Conservation (phyloP, 805 yeast genomes). For the Limtongozyma cylindracea region DNA sequence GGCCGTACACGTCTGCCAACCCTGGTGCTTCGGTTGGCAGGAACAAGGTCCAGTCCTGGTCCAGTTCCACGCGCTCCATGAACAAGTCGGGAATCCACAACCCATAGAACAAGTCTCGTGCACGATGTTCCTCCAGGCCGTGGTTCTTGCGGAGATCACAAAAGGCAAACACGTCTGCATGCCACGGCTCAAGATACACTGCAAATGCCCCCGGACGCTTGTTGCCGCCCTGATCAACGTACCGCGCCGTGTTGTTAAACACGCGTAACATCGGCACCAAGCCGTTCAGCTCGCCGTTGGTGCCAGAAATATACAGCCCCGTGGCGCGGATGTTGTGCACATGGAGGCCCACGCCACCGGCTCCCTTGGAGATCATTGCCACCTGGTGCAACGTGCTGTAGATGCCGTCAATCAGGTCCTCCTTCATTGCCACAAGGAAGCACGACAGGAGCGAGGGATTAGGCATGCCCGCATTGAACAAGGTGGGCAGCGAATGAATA, state of each 20-base stretch:
- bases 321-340: conserved; percentile 32
- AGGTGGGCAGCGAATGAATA: conserved; percentile 37
- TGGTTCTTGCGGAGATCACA: conserved; percentile 35
- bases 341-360: conserved; percentile 40
- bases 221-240: conserved; percentile 42
- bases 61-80: conserved; percentile 32
- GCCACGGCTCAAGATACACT: conserved; percentile 38
- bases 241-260: conserved; percentile 35
- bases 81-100: conserved; percentile 38
- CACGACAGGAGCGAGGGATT: conserved; percentile 35
- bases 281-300: conserved; percentile 38
- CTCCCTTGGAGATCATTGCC: conserved; percentile 35
- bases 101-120: conserved; percentile 37
- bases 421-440: conserved; percentile 37
- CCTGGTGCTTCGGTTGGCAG: conserved; percentile 37
- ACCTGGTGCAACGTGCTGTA: conserved; percentile 33
- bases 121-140: conserved; percentile 38
- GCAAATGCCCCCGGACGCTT: conserved; percentile 45
- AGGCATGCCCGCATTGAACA: conserved; percentile 38
- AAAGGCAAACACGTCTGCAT: conserved; percentile 30
- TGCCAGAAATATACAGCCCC: conserved; percentile 35
- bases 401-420: conserved; percentile 37
- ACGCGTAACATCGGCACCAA: conserved; percentile 38
- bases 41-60: conserved; percentile 30
- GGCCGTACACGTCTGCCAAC: conserved; percentile 26